A percentile compares a stretch with the other conserved stretches of the same genome.
Evolutionary conservation across 2,329 filamentous ascomycete genomes (phyloP).

Genomic region (Aspergillus sp.): DNA sequence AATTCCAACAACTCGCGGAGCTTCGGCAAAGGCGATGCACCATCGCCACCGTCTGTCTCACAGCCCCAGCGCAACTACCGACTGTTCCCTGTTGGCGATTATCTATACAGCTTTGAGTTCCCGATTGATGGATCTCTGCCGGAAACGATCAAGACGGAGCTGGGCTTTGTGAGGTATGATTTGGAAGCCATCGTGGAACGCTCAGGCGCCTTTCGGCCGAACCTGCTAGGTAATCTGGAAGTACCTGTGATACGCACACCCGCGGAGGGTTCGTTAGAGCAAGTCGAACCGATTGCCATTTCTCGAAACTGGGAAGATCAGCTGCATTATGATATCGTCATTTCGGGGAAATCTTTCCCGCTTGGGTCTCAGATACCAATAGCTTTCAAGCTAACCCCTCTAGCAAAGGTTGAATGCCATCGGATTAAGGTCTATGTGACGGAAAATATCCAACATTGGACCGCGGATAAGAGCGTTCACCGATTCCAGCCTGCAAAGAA

Average conservation of each 20-base stretch:
- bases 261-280: conserved; percentile 83
- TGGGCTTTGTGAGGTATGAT: conserved; percentile 85
- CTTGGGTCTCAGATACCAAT: conserved; percentile 86
- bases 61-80: conserved; percentile 79
- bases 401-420: conserved; percentile 91
- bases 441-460: conserved; percentile 89
- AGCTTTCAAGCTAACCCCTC: conserved; percentile 86
- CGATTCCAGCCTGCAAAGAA: conserved; percentile 81
- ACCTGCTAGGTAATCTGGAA: conserved; percentile 78
- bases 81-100: conserved; percentile 75
- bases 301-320: conserved; percentile 94
- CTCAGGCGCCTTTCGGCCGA: conserved; percentile 85
- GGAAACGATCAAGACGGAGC: conserved; percentile 83
- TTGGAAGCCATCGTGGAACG: conserved; percentile 82
- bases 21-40: conserved; percentile 75
- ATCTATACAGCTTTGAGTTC: conserved; percentile 76
- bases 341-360: conserved; percentile 92
- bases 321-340: conserved; percentile 92
- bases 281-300: conserved; percentile 90
- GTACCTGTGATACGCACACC: conserved; percentile 81
- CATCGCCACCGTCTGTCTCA: conserved; percentile 55
- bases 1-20: conserved; percentile 81
- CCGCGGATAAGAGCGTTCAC: conserved; percentile 79
- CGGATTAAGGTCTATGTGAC: conserved; percentile 89
- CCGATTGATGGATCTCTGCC: conserved; percentile 74